Evolutionary conservation across 768 basidiomycete genomes (phyloP).

Genomic region (Tulasnella sp.): DNA sequence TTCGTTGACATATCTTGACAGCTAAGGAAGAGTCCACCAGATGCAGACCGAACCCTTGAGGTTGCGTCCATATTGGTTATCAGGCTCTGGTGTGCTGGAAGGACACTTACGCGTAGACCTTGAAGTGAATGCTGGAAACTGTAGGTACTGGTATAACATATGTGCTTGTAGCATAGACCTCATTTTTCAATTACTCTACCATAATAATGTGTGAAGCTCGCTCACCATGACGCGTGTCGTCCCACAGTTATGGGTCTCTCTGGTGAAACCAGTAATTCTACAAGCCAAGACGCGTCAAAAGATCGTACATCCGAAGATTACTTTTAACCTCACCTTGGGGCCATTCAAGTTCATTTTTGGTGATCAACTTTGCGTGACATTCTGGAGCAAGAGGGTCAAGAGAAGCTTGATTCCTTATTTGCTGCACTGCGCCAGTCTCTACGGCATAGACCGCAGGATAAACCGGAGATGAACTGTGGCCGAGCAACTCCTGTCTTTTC

Average conservation of each 20-base stretch:
- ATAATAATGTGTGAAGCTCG: not conserved
- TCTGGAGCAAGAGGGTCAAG: too few species aligned
- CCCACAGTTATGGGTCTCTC: conserved; percentile 9
- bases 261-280: conserved; percentile 1
- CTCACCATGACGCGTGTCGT: not conserved
- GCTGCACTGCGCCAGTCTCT: too few species aligned
- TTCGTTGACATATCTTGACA: conserved; percentile 13
- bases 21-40: conserved; percentile 10
- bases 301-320: too few species aligned
- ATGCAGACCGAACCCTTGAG: too few species aligned
- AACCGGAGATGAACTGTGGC: too few species aligned
- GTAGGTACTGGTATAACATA: not conserved
- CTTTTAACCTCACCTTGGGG: too few species aligned
- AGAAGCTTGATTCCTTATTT: too few species aligned
- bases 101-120: conserved; percentile 1
- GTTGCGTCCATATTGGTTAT: not conserved
- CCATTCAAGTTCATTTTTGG: too few species aligned
- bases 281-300: not conserved
- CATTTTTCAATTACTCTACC: not conserved
- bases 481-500: too few species aligned
- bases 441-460: too few species aligned
- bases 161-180: not conserved
- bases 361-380: too few species aligned
- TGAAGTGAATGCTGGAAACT: conserved; percentile 9
- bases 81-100: not conserved